phyloP scores from a whole-genome alignment of 1,284 basidiomycete species.

The Agaricales sp. region DNA sequence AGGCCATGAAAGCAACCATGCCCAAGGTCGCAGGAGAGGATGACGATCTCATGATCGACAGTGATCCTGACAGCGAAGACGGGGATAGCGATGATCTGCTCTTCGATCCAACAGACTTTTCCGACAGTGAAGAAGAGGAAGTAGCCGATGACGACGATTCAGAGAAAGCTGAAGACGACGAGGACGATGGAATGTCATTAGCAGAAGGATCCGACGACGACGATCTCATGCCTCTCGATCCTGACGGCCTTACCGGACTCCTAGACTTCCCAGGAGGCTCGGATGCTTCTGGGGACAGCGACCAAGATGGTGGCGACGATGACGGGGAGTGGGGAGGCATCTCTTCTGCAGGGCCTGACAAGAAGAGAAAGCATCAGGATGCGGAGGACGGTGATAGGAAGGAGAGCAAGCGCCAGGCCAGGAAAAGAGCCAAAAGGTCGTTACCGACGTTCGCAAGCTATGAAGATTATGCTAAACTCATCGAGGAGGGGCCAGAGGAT shows the following conservation, averaged over 20 bases:
- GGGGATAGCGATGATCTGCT: slow-evolving; percentile 26
- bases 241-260: slow-evolving; percentile 41
- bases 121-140: slow-evolving; percentile 24
- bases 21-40: slow-evolving; percentile 43
- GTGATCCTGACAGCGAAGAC: slow-evolving; percentile 20
- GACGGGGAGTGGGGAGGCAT: slow-evolving; percentile 51
- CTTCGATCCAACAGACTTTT: slow-evolving; percentile 19
- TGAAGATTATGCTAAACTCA: slow-evolving; percentile 91
- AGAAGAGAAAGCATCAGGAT: slow-evolving; percentile 42
- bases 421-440: slow-evolving; percentile 64
- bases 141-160: slow-evolving; percentile 23
- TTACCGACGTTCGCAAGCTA: slow-evolving; percentile 89
- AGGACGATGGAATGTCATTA: slow-evolving; percentile 35
- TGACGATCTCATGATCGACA: slow-evolving; percentile 12
- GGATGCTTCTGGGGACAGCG: slow-evolving; percentile 27
- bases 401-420: slow-evolving; percentile 30
- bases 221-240: slow-evolving; percentile 51
- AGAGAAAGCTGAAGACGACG: slow-evolving; percentile 16
- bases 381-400: slow-evolving; percentile 29
- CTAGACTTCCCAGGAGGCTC: slow-evolving; percentile 45
- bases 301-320: slow-evolving; percentile 22
- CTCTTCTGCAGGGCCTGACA: slow-evolving; percentile 14
- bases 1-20: slow-evolving; percentile 83
- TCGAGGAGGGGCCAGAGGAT: slow-evolving; percentile 77
- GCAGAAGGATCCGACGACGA: slow-evolving; percentile 63